These are phyloP conservation scores for Solanum chiquidenum DNA, from an alignment of 257 asterid genomes.

Conservation along the genomic window DNA sequence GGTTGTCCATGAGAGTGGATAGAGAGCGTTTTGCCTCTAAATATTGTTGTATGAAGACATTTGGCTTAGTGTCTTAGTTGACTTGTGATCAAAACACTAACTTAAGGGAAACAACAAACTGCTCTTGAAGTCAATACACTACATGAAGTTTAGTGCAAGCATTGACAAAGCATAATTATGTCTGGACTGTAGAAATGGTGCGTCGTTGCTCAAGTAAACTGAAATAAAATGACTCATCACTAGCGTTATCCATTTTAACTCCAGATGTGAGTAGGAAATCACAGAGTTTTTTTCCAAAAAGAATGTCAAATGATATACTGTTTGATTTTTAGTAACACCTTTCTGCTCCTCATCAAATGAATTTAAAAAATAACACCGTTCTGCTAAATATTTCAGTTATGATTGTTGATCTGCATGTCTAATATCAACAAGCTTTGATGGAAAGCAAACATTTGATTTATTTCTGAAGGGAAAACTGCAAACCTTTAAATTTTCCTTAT, in stretches of 20 bases:
- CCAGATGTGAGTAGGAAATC: not conserved
- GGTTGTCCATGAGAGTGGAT: not conserved
- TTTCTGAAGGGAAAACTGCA: not conserved
- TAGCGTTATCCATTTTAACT: not conserved
- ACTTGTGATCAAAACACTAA: not conserved
- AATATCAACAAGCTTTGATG: not conserved
- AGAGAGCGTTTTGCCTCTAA: not conserved
- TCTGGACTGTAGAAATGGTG: not conserved
- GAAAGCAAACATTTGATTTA: not conserved
- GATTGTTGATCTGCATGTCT: not conserved
- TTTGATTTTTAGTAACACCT: not conserved
- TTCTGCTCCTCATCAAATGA: not conserved
- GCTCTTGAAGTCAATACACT: not conserved
- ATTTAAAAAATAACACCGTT: not conserved
- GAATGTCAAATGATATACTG: not conserved
- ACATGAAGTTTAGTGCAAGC: not conserved
- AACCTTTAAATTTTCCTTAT: not conserved
- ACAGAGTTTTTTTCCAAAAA: not conserved
- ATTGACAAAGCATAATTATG: not conserved
- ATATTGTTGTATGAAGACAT: not conserved
- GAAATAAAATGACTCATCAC: not conserved
- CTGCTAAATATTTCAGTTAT: not conserved
- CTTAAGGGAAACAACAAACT: not conserved
- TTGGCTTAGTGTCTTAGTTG: not conserved
- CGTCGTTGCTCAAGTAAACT: not conserved